Percentiles rank a stretch among this genome's conserved stretches.
These are phyloP conservation scores for Aspergillus arachidicola DNA, from an alignment of 2,329 filamentous ascomycete species.

Conservation along the genomic window DNA sequence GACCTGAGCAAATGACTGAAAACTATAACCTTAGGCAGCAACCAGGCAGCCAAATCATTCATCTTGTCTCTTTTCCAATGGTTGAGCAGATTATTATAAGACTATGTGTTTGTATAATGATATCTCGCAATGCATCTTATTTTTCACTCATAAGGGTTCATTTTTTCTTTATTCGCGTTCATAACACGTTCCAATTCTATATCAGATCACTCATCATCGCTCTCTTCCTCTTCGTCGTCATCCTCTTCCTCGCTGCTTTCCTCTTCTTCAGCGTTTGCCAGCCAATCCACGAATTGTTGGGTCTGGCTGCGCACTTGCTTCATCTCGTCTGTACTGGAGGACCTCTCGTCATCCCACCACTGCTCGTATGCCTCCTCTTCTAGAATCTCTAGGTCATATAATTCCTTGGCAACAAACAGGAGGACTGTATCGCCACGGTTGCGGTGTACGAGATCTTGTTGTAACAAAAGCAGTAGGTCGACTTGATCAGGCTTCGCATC, in stretches of 20 bases:
- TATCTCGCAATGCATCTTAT: background rate
- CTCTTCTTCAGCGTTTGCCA: slow-evolving; percentile 74
- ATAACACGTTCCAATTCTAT: slow-evolving; percentile 5
- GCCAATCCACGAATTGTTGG: slow-evolving; percentile 78
- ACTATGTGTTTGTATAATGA: background rate
- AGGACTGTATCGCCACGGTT: slow-evolving; percentile 69
- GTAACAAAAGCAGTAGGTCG: slow-evolving; percentile 79
- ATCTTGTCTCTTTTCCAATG: background rate
- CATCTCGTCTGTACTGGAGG: slow-evolving; percentile 70
- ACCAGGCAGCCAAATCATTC: background rate
- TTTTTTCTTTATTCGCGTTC: background rate
- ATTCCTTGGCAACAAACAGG: slow-evolving; percentile 76
- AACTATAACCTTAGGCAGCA: background rate
- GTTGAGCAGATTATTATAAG: background rate
- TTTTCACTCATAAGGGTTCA: background rate
- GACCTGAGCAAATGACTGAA: background rate
- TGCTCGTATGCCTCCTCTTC: slow-evolving; percentile 85
- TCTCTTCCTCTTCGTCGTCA: slow-evolving; percentile 12
- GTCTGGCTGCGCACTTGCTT: slow-evolving; percentile 71
- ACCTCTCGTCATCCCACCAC: slow-evolving; percentile 83
- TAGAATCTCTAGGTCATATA: slow-evolving; percentile 81
- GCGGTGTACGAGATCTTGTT: slow-evolving; percentile 73
- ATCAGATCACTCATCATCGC: slow-evolving; percentile 22
- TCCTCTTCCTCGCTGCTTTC: slow-evolving; percentile 61
- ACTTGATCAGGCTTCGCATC: slow-evolving; percentile 69